These are phyloP conservation scores for Sungouiella thailandica DNA, from an alignment of 805 yeast species.

Conservation along the genomic window DNA sequence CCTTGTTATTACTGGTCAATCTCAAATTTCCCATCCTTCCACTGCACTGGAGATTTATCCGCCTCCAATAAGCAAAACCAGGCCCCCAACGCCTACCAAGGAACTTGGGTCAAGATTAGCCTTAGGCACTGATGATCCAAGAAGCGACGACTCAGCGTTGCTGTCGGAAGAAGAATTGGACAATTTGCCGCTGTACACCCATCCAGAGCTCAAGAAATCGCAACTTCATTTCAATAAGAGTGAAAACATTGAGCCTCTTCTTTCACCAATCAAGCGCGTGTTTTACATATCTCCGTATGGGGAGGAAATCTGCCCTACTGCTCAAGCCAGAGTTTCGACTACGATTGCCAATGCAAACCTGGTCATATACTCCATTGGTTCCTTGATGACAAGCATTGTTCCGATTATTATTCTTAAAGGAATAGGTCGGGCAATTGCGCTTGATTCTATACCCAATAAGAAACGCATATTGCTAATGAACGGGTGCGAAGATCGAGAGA, in stretches of 20 bases:
- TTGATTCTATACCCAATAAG: slow-evolving; percentile 12
- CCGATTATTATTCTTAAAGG: slow-evolving; percentile 77
- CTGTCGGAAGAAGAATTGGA: slow-evolving; percentile 45
- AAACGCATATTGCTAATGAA: slow-evolving; percentile 64
- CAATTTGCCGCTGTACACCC: slow-evolving; percentile 64
- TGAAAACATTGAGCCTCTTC: slow-evolving; percentile 51
- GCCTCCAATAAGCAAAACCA: slow-evolving; percentile 14
- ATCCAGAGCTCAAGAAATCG: slow-evolving; percentile 70
- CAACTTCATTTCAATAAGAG: slow-evolving; percentile 70
- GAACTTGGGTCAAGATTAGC: slow-evolving; percentile 2
- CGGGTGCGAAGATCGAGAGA: slow-evolving; percentile 76
- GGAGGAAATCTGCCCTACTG: slow-evolving; percentile 74
- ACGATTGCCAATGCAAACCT: slow-evolving; percentile 47
- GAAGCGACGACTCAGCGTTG: slow-evolving; percentile 1
- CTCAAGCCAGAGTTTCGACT: slow-evolving; percentile 56
- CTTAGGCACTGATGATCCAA: slow-evolving; percentile 1
- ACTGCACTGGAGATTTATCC: slow-evolving; percentile 17
- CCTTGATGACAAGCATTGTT: slow-evolving; percentile 79
- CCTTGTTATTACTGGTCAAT: slow-evolving; percentile 77
- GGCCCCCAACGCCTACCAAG: slow-evolving; percentile 15
- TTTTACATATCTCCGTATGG: slow-evolving; percentile 85
- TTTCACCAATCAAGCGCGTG: slow-evolving; percentile 67
- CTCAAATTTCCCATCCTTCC: slow-evolving; percentile 87
- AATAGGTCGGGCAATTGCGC: slow-evolving; percentile 56
- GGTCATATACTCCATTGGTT: slow-evolving; percentile 77